Percentiles rank a stretch among this genome's conserved stretches.
Evolutionary conservation across 23 red algal genomes (phyloP).

Genomic region (Agarophyton chilense): DNA sequence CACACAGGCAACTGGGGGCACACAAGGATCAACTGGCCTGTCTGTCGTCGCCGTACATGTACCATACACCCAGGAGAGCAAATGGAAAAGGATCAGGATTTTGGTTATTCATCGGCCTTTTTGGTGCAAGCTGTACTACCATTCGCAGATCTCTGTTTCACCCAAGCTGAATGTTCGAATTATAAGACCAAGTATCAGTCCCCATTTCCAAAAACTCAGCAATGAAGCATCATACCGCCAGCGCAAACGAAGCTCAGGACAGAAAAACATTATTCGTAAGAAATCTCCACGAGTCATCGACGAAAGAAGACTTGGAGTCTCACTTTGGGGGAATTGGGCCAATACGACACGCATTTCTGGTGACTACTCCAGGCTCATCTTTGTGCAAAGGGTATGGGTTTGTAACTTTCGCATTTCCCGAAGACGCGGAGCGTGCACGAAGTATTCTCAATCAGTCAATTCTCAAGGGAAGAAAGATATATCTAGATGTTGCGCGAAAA

Average conservation of each 20-base stretch:
- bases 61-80: too few species aligned
- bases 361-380: slow-evolving; percentile 35
- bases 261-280: slow-evolving; percentile 71
- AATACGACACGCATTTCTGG: slow-evolving; percentile 60
- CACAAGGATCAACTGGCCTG: too few species aligned
- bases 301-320: slow-evolving; percentile 45
- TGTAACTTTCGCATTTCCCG: slow-evolving; percentile 67
- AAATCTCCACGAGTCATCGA: slow-evolving; percentile 40
- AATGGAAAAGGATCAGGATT: too few species aligned
- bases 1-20: too few species aligned
- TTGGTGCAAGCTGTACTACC: too few species aligned
- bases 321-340: slow-evolving; percentile 71
- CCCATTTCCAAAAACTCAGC: background rate
- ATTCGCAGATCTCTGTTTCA: too few species aligned
- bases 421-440: slow-evolving; percentile 66
- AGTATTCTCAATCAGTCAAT: slow-evolving; percentile 24
- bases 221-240: background rate
- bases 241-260: background rate
- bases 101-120: too few species aligned
- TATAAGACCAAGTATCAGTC: too few species aligned
- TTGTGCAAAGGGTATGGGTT: slow-evolving; percentile 77
- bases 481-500: slow-evolving; percentile 52
- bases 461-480: slow-evolving; percentile 40
- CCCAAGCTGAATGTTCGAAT: too few species aligned
- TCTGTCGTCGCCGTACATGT: too few species aligned